Base-by-base conservation (phyloP, 2,329 filamentous ascomycete species). In the Ilyonectria sp. region DNA sequence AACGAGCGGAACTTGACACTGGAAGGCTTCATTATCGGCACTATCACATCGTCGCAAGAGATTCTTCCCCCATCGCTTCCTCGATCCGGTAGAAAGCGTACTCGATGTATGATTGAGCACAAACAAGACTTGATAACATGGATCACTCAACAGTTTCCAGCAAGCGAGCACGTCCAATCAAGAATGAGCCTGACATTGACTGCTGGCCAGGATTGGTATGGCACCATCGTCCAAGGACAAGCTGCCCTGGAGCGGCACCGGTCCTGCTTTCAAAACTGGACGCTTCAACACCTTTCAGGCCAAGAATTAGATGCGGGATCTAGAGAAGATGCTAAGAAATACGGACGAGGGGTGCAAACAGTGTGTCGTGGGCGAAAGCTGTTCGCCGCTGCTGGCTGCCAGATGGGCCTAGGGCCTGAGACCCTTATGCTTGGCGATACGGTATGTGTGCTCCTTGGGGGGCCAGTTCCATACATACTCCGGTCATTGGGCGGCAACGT, bases 191-290 rank as follows among this genome's bases (percentile, higher is more conserved):
- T 63, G 26, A 47, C 43, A 1, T 49, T 56, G 17, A 49, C 40
- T 9, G 60, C 52, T 8, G 60, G 60, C 11, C 52, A 57, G 26
- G 53, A 57, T 19, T 63, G 60, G 60, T 57, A 63, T 23, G 21
- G 60, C 15, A 44, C 40, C 1, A 49, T 57, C 6, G 23, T 57
- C 3, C 26, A 19, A 4, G n/a, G 13, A 5, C 15, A 52, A 29
- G 11, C n/a, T 2, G 46, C 26, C 1, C 4, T 7, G 5, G 21
- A 52, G 19, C 35, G 53, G 6, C 53, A 55, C 9, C 3, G n/a
- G 21, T 26, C 21, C 10, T 55, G 19, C 31, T 55, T 55, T 15
- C 4, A 7, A 15, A 21, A n/a, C 13, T 55, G 53, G 53, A 35
- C 6, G 2, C 35, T 33, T 10, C 40, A 29, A 6, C 53, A 43